phyloP scores from a whole-genome alignment of 108 stramenopile genomes.

The Nitzschia sp. region DNA sequence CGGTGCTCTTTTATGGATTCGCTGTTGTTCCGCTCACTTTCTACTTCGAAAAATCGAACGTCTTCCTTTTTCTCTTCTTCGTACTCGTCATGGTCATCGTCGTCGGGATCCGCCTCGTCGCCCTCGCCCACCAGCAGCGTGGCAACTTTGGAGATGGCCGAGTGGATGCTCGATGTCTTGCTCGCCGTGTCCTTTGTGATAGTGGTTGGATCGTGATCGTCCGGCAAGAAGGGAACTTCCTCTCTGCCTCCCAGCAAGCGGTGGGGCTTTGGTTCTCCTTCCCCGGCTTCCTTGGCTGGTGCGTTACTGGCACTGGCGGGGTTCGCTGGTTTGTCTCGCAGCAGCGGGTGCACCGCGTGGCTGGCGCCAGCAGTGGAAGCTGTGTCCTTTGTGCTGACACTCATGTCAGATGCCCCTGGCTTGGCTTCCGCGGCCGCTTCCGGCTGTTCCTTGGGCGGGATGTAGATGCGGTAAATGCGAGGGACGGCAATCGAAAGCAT shows the following conservation, averaged over 20 bases:
- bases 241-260: background rate
- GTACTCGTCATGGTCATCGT: background rate
- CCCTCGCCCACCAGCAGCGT: background rate
- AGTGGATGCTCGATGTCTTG: background rate
- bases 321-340: background rate
- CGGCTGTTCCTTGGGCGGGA: slow-evolving; percentile 16
- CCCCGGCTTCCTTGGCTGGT: background rate
- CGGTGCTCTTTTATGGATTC: slow-evolving; percentile 4
- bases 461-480: slow-evolving; percentile 11
- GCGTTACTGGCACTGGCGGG: too few species aligned
- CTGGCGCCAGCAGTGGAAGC: too few species aligned
- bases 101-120: background rate
- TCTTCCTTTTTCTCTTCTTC: background rate
- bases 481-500: slow-evolving; percentile 27
- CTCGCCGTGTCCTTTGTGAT: background rate
- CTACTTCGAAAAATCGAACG: background rate
- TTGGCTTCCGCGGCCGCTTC: slow-evolving; percentile 1
- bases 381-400: too few species aligned
- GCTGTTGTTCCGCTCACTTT: background rate
- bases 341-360: background rate
- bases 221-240: background rate
- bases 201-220: too few species aligned
- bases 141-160: background rate
- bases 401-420: background rate
- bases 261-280: background rate